These are phyloP conservation scores for Coniochaeta sp. DNA, from an alignment of 2,329 filamentous ascomycete species.

Conservation along the genomic window DNA sequence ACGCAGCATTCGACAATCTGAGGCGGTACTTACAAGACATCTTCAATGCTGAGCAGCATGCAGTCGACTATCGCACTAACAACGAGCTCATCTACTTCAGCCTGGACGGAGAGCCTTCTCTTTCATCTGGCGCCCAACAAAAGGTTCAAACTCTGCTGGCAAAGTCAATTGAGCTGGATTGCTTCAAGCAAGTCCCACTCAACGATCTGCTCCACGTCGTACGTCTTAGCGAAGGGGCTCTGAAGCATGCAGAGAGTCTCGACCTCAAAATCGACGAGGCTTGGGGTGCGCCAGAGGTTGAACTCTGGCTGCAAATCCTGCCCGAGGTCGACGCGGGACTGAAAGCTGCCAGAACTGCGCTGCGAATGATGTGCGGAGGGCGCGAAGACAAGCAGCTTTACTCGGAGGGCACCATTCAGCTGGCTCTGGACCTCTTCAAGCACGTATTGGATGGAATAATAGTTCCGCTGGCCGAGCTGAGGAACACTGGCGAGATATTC, in stretches of 20 bases:
- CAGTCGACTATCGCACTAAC: slow-evolving; percentile 46
- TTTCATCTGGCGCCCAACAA: slow-evolving; percentile 62
- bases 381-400: slow-evolving; percentile 84
- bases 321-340: slow-evolving; percentile 64
- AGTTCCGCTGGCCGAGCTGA: slow-evolving; percentile 74
- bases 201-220: slow-evolving; percentile 71
- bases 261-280: slow-evolving; percentile 64
- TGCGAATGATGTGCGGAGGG: slow-evolving; percentile 81
- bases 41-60: slow-evolving; percentile 68
- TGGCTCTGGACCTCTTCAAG: slow-evolving; percentile 68
- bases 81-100: slow-evolving; percentile 47
- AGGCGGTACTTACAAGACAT: slow-evolving; percentile 63
- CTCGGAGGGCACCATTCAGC: slow-evolving; percentile 77
- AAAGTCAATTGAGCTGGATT: slow-evolving; percentile 62
- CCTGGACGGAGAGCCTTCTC: slow-evolving; percentile 54
- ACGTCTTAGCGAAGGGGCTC: slow-evolving; percentile 67
- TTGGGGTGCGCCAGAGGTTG: slow-evolving; percentile 60
- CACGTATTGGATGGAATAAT: slow-evolving; percentile 73
- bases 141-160: slow-evolving; percentile 67
- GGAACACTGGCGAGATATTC: slow-evolving; percentile 60
- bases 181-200: slow-evolving; percentile 64
- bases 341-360: slow-evolving; percentile 68
- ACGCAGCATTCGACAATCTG: slow-evolving; percentile 65
- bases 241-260: slow-evolving; percentile 60
- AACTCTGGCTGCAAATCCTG: slow-evolving; percentile 64